phyloP scores from a whole-genome alignment of 805 yeast genomes.

The Lachancea nothofagi region DNA sequence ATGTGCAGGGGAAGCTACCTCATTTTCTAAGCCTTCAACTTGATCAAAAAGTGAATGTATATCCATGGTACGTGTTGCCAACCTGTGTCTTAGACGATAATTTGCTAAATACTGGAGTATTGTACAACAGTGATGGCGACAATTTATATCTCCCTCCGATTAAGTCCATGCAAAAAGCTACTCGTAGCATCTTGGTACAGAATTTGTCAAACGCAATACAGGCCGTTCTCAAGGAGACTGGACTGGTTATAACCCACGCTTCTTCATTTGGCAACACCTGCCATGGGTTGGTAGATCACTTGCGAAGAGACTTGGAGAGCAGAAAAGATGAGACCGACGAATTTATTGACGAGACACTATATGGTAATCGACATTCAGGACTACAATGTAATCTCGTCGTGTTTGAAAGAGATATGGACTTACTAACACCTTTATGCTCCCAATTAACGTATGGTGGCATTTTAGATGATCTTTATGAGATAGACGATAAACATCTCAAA shows the following conservation, averaged over 20 bases:
- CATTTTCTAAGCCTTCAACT: slow-evolving; percentile 19
- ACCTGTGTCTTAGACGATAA: slow-evolving; percentile 26
- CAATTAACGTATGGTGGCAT: slow-evolving; percentile 83
- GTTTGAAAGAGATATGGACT: slow-evolving; percentile 73
- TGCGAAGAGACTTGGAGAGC: slow-evolving; percentile 17
- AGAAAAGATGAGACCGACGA: slow-evolving; percentile 14
- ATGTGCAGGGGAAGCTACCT: slow-evolving; percentile 12
- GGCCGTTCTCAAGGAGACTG: slow-evolving; percentile 19
- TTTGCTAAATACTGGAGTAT: slow-evolving; percentile 19
- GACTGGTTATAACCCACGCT: slow-evolving; percentile 24
- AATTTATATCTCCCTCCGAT: slow-evolving; percentile 24
- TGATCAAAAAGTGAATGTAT: neutral
- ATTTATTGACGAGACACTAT: slow-evolving; percentile 27
- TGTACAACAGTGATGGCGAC: slow-evolving; percentile 23
- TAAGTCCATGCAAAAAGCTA: slow-evolving; percentile 20
- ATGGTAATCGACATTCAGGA: slow-evolving; percentile 36
- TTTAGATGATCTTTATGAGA: slow-evolving; percentile 62
- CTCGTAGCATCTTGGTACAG: slow-evolving; percentile 24
- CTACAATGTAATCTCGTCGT: slow-evolving; percentile 67
- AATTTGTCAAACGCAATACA: slow-evolving; percentile 26
- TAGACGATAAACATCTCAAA: slow-evolving; percentile 19
- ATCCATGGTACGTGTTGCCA: slow-evolving; percentile 24
- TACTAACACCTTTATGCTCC: slow-evolving; percentile 60
- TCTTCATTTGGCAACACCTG: slow-evolving; percentile 26
- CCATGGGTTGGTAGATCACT: slow-evolving; percentile 14